Base-by-base conservation (phyloP, 768 basidiomycete species). In the Pisolithus marmoratus region DNA sequence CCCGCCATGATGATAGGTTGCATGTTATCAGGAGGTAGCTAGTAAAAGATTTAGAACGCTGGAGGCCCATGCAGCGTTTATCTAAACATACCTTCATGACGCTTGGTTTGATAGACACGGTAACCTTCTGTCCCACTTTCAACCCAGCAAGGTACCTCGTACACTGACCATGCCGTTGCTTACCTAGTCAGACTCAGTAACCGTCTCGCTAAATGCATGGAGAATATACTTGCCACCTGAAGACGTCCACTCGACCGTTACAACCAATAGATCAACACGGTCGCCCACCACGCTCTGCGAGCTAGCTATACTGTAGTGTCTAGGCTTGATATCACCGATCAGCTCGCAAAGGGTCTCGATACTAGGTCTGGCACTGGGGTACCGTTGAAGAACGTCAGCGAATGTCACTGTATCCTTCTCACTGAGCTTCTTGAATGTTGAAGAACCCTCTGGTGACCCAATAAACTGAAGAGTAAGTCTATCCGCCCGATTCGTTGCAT, bases 1-100 rank as follows among this genome's bases (percentile, higher is more conserved):
- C 96, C 96, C 31, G 95, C 93, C 91, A 99, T 94, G 70, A 98
- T 95, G 70, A 99, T 77, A 37, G 96, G 96, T 64, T 95, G 94
- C 43, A 75, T 79, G 64, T 84, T 75, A 63, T 83, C 78, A 0
- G 87, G 87, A 49, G 96, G 96, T 5, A 98, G 76, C 89, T 93
- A 57, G 40, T 45, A 8, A 38, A 31, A 38, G 49, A 4, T 42
- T 67, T 26, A 65, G 58, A 22, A 49, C 14, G 29, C 36, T 24
- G n/a, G 3, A 27, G 44, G 22, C 0, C 15, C 20, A 12, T 36
- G 22, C 49, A 17, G 50, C 17, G 22, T 34, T 12, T 38, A 17
- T 9, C 14, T 22, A 8, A 29, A 67, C 76, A 22, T 52, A 91
- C 90, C 80, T 97, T 98, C 96, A 99, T 98, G 26, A 99, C 96